These are phyloP conservation scores for Aspergillus nanangensis DNA, from an alignment of 495 filamentous ascomycete species.

Conservation along the genomic window DNA sequence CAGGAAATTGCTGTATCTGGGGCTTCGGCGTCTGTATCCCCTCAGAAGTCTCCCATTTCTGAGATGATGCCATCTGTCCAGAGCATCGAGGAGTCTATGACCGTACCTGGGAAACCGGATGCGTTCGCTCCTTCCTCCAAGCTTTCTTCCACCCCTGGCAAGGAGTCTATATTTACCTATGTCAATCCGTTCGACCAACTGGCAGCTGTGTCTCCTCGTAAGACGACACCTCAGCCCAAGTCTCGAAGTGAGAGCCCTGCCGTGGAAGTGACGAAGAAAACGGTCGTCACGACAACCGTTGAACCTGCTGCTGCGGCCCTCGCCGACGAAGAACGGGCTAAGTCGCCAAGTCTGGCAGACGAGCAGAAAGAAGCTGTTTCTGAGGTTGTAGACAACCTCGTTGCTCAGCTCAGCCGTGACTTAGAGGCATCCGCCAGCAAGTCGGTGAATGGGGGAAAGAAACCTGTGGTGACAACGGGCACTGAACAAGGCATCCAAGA, in stretches of 20 bases:
- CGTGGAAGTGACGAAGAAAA: constrained; percentile 26
- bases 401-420: constrained; percentile 62
- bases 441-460: constrained; percentile 30
- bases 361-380: constrained; percentile 62
- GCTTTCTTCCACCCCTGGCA: constrained; percentile 17
- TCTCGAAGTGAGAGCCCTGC: constrained; percentile 33
- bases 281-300: constrained; percentile 17
- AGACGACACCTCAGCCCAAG: constrained; percentile 40
- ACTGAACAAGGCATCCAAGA: constrained; percentile 31
- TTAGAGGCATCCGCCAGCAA: constrained; percentile 61
- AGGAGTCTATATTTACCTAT: constrained; percentile 63
- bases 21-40: constrained; percentile 11
- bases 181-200: constrained; percentile 78
- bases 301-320: constrained; percentile 8
- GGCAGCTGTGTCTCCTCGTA: constrained; percentile 63
- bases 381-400: constrained; percentile 65
- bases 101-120: constrained; percentile 26
- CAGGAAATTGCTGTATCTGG: constrained; percentile 8
- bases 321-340: constrained; percentile 14
- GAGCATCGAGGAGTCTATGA: constrained; percentile 13
- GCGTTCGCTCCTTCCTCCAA: constrained; percentile 21
- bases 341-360: constrained; percentile 28
- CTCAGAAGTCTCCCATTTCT: constrained; percentile 12
- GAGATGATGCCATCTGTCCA: constrained; percentile 23
- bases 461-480: constrained; percentile 14